Conservation (phyloP, 1,284 basidiomycete species). For the Tylopilus orsonianus region DNA sequence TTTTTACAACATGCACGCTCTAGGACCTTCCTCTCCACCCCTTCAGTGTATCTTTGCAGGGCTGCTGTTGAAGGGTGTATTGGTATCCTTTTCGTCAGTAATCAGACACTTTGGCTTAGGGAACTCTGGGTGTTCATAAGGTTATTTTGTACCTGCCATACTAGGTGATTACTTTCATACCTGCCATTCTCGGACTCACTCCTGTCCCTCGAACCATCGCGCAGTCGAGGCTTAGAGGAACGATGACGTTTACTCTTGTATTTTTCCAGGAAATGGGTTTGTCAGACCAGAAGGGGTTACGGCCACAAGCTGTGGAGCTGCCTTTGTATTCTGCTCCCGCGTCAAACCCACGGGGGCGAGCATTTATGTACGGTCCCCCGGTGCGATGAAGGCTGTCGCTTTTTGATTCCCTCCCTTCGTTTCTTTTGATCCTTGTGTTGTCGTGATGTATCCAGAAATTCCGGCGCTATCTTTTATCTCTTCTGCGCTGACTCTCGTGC, state of each 20-base stretch:
- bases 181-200: constrained; percentile 24
- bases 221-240: not conserved
- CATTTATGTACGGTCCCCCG: constrained; percentile 20
- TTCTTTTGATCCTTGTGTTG: constrained; percentile 10
- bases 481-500: constrained; percentile 39
- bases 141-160: constrained; percentile 28
- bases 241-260: constrained; percentile 24
- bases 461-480: constrained; percentile 50
- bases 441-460: constrained; percentile 47
- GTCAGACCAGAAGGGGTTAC: constrained; percentile 10
- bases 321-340: constrained; percentile 20
- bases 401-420: constrained; percentile 14
- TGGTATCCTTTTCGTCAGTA: constrained; percentile 10
- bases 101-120: not conserved
- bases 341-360: not conserved
- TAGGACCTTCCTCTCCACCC: constrained; percentile 1
- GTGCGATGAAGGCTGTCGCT: not conserved
- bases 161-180: constrained; percentile 31
- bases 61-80: constrained; percentile 15
- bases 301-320: constrained; percentile 3
- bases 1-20: constrained; percentile 13
- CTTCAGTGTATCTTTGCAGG: constrained; percentile 15
- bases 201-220: constrained; percentile 10
- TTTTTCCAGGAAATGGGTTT: constrained; percentile 28
- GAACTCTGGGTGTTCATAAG: not conserved